phyloP scores from a whole-genome alignment of 192 early-diverging fungal genomes.

The Backusella australiensis region DNA sequence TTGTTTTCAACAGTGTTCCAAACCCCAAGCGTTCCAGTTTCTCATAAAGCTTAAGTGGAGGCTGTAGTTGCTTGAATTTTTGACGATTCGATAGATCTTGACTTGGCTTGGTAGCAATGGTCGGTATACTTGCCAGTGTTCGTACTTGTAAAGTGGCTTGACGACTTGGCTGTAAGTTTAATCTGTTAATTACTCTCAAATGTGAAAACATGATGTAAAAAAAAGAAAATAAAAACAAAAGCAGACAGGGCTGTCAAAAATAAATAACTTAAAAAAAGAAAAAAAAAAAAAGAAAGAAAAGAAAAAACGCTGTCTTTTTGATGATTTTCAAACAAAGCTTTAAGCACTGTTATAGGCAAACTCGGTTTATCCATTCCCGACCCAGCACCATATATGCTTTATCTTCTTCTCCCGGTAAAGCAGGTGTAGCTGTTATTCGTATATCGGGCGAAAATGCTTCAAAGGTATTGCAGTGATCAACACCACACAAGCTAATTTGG shows the following conservation, averaged over 20 bases:
- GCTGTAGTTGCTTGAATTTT: constrained; percentile 34
- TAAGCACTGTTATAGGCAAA: not conserved
- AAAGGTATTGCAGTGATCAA: constrained; percentile 36
- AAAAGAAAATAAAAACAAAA: not conserved
- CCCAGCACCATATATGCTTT: constrained; percentile 71
- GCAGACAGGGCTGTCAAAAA: not conserved
- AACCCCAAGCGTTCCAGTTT: constrained; percentile 33
- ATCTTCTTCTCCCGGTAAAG: constrained; percentile 70
- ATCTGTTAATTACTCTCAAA: not conserved
- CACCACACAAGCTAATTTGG: constrained; percentile 17
- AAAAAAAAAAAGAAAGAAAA: constrained; percentile 10
- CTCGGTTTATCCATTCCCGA: not conserved
- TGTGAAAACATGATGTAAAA: not conserved
- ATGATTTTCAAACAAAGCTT: not conserved
- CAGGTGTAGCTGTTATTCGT: constrained; percentile 77
- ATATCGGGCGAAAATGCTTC: constrained; percentile 58
- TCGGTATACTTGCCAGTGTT: not conserved
- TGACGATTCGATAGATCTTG: constrained; percentile 34
- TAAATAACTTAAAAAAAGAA: constrained; percentile 3
- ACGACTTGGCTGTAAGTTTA: not conserved
- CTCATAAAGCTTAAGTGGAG: constrained; percentile 23
- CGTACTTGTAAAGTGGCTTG: not conserved
- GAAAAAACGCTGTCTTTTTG: not conserved
- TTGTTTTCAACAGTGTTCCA: constrained; percentile 31
- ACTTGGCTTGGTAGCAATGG: not conserved